Percentiles rank a stretch among this genome's conserved stretches.
phyloP scores from a whole-genome alignment of 768 basidiomycete genomes.

The Filobasidium floriforme region DNA sequence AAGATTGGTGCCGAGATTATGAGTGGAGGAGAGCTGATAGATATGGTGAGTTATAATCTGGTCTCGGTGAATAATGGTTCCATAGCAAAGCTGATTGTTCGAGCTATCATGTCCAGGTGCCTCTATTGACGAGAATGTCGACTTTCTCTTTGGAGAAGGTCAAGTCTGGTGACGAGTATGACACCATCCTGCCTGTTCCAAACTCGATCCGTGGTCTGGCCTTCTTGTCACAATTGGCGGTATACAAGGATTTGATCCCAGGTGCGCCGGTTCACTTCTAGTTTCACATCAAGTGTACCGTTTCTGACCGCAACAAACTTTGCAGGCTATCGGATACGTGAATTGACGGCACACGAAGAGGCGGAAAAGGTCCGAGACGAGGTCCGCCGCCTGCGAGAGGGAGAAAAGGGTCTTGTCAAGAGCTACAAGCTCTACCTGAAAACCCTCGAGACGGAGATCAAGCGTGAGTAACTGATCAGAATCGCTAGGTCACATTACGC shows the following conservation, averaged over 20 bases:
- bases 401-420: conserved; percentile 84
- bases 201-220: conserved; percentile 75
- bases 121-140: conserved; percentile 76
- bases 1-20: conserved; percentile 87
- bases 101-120: conserved; percentile 54
- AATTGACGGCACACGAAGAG: conserved; percentile 81
- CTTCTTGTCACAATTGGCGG: conserved; percentile 78
- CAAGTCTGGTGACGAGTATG: conserved; percentile 55
- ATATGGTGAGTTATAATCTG: conserved; percentile 58
- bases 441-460: conserved; percentile 74
- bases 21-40: conserved; percentile 73
- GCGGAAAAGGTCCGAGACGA: conserved; percentile 89
- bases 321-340: conserved; percentile 79
- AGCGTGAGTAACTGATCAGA: conserved; percentile 66
- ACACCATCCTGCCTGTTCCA: conserved; percentile 59
- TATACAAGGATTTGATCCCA: conserved; percentile 92
- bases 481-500: too few species aligned
- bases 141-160: conserved; percentile 78
- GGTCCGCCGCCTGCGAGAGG: conserved; percentile 81
- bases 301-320: not conserved
- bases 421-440: conserved; percentile 85
- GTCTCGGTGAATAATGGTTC: conserved; percentile 14
- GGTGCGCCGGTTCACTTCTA: conserved; percentile 23
- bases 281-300: too few species aligned
- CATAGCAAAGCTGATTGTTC: conserved; percentile 2